phyloP scores from a whole-genome alignment of 768 basidiomycete species.

The Rhodotorula paludigena region DNA sequence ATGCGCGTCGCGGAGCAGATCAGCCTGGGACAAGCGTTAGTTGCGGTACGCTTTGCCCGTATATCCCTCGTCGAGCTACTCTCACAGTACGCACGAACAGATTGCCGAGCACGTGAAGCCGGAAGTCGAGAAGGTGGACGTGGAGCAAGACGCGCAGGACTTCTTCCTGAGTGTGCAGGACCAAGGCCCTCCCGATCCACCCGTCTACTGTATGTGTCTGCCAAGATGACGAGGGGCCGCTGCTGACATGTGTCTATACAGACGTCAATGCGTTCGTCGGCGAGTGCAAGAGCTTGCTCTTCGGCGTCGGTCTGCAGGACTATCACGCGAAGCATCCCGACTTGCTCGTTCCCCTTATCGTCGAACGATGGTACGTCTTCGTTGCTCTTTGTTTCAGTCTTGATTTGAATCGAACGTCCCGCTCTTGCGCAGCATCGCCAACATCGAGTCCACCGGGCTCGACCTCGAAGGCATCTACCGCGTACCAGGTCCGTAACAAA shows the following conservation, averaged over 20 bases:
- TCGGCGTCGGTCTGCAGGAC: constrained; percentile 40
- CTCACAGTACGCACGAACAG: not conserved
- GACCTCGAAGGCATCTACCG: constrained; percentile 43
- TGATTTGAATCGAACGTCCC: no score
- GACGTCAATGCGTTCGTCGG: constrained; percentile 40
- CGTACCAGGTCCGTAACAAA: constrained; percentile 19
- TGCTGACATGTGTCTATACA: not conserved
- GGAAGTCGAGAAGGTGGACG: constrained; percentile 11
- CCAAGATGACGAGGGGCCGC: not conserved
- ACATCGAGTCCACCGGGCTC: constrained; percentile 36
- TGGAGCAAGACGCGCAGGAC: constrained; percentile 21
- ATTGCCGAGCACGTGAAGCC: constrained; percentile 25
- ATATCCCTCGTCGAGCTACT: no score
- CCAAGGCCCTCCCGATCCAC: constrained; percentile 13
- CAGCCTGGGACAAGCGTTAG: constrained; percentile 6
- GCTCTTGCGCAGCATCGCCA: constrained; percentile 18
- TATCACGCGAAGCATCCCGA: constrained; percentile 36
- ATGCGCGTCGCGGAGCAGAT: constrained; percentile 12
- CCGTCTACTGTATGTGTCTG: constrained; percentile 25
- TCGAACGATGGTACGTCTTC: constrained; percentile 26
- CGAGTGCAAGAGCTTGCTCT: constrained; percentile 38
- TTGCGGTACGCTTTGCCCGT: constrained; percentile 20
- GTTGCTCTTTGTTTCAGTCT: no score
- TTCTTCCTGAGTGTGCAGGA: constrained; percentile 3
- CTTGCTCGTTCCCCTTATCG: constrained; percentile 32